These are phyloP conservation scores for Atkinsonella hypoxylon DNA, from an alignment of 2,329 filamentous ascomycete genomes.

Conservation along the genomic window DNA sequence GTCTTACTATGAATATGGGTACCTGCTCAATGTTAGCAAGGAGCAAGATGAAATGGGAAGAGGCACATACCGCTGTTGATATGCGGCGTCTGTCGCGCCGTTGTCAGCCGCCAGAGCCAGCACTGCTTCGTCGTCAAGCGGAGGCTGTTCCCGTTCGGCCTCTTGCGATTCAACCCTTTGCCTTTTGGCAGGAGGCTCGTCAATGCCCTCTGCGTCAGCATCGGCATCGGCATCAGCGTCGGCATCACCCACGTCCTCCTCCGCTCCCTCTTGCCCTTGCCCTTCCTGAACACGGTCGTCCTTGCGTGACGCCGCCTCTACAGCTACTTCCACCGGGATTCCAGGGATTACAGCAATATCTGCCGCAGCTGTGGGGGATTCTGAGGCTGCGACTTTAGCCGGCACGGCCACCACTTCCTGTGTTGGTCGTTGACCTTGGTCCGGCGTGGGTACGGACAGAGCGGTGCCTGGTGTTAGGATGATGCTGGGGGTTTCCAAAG, in stretches of 20 bases:
- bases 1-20: no score
- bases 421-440: neutral
- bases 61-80: constrained; percentile 29
- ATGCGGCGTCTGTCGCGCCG: constrained; percentile 25
- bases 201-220: constrained; percentile 15
- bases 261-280: neutral
- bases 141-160: constrained; percentile 18
- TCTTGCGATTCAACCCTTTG: constrained; percentile 23
- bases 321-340: neutral
- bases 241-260: neutral
- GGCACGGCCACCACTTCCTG: neutral
- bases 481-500: neutral
- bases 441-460: neutral
- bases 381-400: neutral
- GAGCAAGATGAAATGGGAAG: neutral
- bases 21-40: neutral
- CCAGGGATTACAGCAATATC: neutral
- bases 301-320: neutral
- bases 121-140: constrained; percentile 36
- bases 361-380: neutral
- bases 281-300: constrained; percentile 8
- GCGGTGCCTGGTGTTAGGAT: neutral
- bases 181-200: constrained; percentile 29
- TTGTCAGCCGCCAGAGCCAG: constrained; percentile 34
- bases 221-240: constrained; percentile 7